Conservation (phyloP, 2,329 filamentous ascomycete species). For the Cucurbitaria berberidis region DNA sequence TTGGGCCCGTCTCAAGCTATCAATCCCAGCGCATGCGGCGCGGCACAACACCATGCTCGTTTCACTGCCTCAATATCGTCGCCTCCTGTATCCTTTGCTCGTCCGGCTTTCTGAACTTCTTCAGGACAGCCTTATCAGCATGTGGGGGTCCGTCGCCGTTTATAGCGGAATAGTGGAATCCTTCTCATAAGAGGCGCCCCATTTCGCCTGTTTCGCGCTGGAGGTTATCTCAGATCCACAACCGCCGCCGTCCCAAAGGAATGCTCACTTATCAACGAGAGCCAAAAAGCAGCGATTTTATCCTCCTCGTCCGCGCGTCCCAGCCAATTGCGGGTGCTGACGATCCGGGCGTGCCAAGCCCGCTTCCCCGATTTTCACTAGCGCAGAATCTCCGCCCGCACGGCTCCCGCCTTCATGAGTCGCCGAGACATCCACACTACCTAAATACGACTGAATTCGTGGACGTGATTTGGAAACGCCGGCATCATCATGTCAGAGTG, state of each 20-base stretch:
- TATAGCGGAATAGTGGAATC: too few species aligned
- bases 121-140: conserved; percentile 20
- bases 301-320: not conserved
- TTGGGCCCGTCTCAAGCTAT: conserved; percentile 15
- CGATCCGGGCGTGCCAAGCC: not conserved
- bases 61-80: conserved; percentile 17
- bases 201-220: conserved; percentile 4
- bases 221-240: conserved; percentile 9
- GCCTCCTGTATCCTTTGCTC: not conserved
- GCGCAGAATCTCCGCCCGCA: not conserved
- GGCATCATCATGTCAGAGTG: not conserved
- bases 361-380: not conserved
- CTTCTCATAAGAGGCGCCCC: conserved; percentile 19
- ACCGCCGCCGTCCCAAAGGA: not conserved
- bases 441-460: too few species aligned
- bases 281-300: not conserved
- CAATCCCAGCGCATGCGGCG: conserved; percentile 5
- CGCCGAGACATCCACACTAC: too few species aligned
- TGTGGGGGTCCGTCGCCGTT: conserved; percentile 13
- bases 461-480: not conserved
- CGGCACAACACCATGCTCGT: conserved; percentile 15
- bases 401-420: too few species aligned
- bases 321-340: conserved; percentile 6
- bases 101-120: conserved; percentile 1
- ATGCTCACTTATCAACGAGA: not conserved